phyloP scores from a whole-genome alignment of 176 grass and related monocot species.

The Neostapfia colusana region DNA sequence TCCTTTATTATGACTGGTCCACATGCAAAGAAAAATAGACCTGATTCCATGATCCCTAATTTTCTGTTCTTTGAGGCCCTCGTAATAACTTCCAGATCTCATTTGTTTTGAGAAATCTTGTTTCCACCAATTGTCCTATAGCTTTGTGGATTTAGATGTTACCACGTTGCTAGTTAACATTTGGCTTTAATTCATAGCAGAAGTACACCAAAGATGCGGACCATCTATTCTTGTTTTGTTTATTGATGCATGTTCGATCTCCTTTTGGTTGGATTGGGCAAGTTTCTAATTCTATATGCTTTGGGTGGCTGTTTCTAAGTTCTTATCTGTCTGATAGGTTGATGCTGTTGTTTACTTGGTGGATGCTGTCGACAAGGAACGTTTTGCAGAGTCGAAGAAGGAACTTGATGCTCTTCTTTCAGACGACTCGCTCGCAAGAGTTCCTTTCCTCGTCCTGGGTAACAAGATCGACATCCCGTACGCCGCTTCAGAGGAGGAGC shows the following conservation, averaged over 20 bases:
- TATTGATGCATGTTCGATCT: neutral
- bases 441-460: constrained; percentile 55
- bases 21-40: neutral
- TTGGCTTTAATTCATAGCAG: neutral
- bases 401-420: constrained; percentile 53
- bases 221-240: neutral
- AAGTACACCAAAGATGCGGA: neutral
- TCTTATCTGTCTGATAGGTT: constrained; percentile 37
- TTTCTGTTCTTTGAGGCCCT: neutral
- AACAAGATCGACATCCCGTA: constrained; percentile 66
- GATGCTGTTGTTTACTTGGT: constrained; percentile 61
- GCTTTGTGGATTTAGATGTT: neutral
- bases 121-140: neutral
- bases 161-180: neutral
- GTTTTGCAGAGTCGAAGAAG: constrained; percentile 53
- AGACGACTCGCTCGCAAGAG: constrained; percentile 46
- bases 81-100: neutral
- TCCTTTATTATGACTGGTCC: neutral
- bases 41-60: neutral
- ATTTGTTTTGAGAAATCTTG: neutral
- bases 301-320: constrained; percentile 9
- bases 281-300: constrained; percentile 14
- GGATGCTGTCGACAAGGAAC: constrained; percentile 53
- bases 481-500: constrained; percentile 61
- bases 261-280: neutral